Conservation (phyloP, 2,329 filamentous ascomycete genomes). For the Ascochyta clinopodiicola region DNA sequence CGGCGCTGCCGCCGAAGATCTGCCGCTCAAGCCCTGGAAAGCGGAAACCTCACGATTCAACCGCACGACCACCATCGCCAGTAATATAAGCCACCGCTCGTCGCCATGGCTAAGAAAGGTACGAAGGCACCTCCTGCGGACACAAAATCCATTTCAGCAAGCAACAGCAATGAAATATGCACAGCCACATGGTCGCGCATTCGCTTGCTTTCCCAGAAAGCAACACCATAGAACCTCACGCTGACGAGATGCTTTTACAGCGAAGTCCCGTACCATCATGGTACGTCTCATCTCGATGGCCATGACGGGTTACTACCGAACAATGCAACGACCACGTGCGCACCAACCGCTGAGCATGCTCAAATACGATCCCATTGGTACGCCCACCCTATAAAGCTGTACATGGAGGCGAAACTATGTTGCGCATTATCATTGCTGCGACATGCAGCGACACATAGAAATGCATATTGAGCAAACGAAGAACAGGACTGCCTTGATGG, state of each 20-base stretch:
- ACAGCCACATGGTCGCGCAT: too few species aligned
- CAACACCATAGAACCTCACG: neutral
- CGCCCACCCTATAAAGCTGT: conserved; percentile 29
- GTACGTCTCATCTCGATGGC: conserved; percentile 98
- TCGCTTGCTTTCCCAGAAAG: neutral
- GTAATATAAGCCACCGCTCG: conserved; percentile 14
- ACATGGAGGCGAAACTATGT: neutral
- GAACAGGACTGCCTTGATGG: neutral
- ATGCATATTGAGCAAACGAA: neutral
- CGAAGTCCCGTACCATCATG: conserved; percentile 88
- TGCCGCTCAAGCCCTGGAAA: conserved; percentile 22
- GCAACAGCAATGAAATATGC: neutral
- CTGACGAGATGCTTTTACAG: conserved; percentile 55
- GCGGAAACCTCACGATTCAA: conserved; percentile 28
- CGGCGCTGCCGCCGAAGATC: conserved; percentile 20
- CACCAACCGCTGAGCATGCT: conserved; percentile 92
- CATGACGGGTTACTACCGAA: conserved; percentile 97
- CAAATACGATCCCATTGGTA: conserved; percentile 98
- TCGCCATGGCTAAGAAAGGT: conserved; percentile 48
- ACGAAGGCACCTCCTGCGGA: neutral
- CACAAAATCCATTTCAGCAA: too few species aligned
- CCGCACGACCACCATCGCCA: conserved; percentile 22
- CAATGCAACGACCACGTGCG: conserved; percentile 80
- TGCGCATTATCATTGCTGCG: neutral
- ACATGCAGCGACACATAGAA: neutral